These are phyloP conservation scores for Stagonosporopsis cucurbitacearum DNA, from an alignment of 2,329 filamentous ascomycete genomes.

Conservation along the genomic window DNA sequence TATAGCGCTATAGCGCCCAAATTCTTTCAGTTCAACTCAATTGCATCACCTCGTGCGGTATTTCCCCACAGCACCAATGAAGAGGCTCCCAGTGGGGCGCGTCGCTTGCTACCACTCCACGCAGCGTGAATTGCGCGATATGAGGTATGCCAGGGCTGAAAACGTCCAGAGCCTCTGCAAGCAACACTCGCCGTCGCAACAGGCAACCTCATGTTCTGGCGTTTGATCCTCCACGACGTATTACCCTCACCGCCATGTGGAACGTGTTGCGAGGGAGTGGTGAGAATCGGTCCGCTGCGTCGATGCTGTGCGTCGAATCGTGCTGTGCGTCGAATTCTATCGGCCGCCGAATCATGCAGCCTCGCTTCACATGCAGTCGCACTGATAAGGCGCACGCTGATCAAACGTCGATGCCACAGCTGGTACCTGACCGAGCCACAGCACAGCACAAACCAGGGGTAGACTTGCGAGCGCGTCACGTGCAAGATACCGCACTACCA, in stretches of 20 bases:
- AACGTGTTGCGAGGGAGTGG: constrained; percentile 4
- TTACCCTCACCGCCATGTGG: constrained; percentile 11
- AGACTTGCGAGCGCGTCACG: constrained; percentile 3
- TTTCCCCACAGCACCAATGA: background rate
- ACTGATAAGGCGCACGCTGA: constrained; percentile 1
- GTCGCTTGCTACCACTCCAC: constrained; percentile 22
- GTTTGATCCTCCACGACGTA: constrained; percentile 7
- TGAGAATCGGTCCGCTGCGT: constrained; percentile 13
- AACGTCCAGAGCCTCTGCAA: background rate
- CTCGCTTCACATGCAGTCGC: constrained; percentile 12
- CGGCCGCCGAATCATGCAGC: too few species aligned
- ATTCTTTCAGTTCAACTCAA: background rate
- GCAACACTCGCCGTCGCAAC: background rate
- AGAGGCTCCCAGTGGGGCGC: constrained; percentile 9
- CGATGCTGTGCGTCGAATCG: constrained; percentile 3
- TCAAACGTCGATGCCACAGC: background rate
- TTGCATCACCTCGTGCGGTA: constrained; percentile 10
- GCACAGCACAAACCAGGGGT: background rate
- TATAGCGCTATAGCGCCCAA: background rate
- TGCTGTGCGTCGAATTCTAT: background rate
- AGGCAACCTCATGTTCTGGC: constrained; percentile 4
- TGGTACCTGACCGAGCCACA: background rate
- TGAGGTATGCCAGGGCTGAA: constrained; percentile 6
- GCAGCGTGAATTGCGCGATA: constrained; percentile 15
- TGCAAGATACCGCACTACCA: background rate